A percentile compares a stretch with the other conserved stretches of the same genome.
These are phyloP conservation scores for Zygoascus flipseniorum DNA, from an alignment of 805 yeast genomes.

Conservation along the genomic window DNA sequence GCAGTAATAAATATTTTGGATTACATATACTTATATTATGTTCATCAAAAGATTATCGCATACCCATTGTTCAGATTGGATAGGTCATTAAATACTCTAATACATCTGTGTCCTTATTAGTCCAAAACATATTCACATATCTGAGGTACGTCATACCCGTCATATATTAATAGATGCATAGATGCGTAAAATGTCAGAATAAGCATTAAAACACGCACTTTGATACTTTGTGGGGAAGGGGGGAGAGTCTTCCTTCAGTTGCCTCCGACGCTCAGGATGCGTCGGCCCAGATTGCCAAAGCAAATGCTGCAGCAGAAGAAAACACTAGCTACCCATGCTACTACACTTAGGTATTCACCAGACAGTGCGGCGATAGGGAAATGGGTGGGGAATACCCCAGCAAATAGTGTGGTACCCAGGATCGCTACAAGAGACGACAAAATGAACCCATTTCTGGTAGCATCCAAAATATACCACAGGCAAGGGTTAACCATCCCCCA, in stretches of 20 bases:
- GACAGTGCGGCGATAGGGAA: slow-evolving; percentile 15
- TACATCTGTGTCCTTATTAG: no score
- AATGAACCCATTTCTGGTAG: slow-evolving; percentile 29
- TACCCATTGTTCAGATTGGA: no score
- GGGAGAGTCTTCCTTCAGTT: background rate
- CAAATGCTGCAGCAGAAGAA: slow-evolving; percentile 30
- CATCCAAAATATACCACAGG: slow-evolving; percentile 32
- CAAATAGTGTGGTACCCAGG: slow-evolving; percentile 24
- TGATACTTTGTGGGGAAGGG: no score
- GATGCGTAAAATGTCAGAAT: no score
- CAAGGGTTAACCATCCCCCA: slow-evolving; percentile 32
- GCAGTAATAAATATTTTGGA: no score
- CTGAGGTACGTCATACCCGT: no score
- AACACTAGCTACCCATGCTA: slow-evolving; percentile 24
- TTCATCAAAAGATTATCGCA: no score
- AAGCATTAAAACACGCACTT: no score
- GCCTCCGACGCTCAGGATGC: slow-evolving; percentile 17
- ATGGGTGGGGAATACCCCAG: slow-evolving; percentile 18
- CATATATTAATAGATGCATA: no score
- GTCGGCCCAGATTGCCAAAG: slow-evolving; percentile 32
- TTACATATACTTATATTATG: no score
- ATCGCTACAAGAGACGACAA: slow-evolving; percentile 26
- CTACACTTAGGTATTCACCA: slow-evolving; percentile 21
- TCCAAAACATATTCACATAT: no score
- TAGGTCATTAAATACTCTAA: no score